Evolutionary conservation across 164 flowering plant genomes (phyloP).

Genomic region (Berberis thunbergii): DNA sequence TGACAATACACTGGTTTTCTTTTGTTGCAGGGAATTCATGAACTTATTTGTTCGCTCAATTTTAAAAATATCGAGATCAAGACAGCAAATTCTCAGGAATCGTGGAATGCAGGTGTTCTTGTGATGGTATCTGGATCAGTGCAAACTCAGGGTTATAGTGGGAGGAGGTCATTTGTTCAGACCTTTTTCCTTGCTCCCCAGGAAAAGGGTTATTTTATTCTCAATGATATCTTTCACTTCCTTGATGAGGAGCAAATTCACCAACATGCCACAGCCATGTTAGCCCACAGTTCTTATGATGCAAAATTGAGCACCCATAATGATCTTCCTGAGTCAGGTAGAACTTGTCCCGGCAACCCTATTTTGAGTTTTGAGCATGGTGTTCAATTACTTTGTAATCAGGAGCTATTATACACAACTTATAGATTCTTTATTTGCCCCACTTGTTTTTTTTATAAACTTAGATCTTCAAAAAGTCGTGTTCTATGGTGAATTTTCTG

Average conservation of each 20-base stretch:
- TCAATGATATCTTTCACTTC: constrained; percentile 83
- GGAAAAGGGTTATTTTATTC: constrained; percentile 85
- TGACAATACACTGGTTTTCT: not conserved
- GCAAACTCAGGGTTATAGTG: constrained; percentile 34
- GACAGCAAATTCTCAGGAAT: constrained; percentile 62
- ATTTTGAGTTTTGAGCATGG: no score
- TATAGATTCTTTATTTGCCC: no score
- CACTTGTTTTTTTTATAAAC: no score
- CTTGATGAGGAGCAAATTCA: constrained; percentile 50
- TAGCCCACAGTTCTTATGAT: constrained; percentile 37
- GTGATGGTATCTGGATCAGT: constrained; percentile 78
- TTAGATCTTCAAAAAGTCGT: no score
- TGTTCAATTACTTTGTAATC: no score
- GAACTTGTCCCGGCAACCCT: not conserved
- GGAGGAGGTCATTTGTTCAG: constrained; percentile 61
- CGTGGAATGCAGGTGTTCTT: constrained; percentile 83
- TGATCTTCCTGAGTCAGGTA: constrained; percentile 57
- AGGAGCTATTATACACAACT: no score
- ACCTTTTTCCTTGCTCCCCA: constrained; percentile 97
- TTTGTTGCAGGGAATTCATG: constrained; percentile 74
- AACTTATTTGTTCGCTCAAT: constrained; percentile 56
- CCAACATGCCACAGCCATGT: constrained; percentile 43
- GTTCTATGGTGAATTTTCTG: no score
- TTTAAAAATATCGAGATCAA: constrained; percentile 59
- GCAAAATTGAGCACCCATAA: constrained; percentile 29